A percentile compares a stretch with the other conserved stretches of the same genome.
Evolutionary conservation across 1,284 basidiomycete genomes (phyloP).

Genomic region (Trametes sp.): DNA sequence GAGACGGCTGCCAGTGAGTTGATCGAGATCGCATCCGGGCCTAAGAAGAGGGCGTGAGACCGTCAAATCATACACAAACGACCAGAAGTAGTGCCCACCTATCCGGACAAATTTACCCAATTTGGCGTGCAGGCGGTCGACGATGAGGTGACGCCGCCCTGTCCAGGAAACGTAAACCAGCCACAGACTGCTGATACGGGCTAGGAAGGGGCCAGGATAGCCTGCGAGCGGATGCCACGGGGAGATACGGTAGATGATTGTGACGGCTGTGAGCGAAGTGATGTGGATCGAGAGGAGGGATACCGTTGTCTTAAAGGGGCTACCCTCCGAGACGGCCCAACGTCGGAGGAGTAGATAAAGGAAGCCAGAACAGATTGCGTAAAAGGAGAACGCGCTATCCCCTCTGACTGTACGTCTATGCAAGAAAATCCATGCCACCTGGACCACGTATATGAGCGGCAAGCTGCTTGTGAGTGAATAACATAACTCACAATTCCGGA

Average conservation of each 20-base stretch:
- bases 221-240: constrained; percentile 35
- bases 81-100: constrained; percentile 1
- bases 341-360: background rate
- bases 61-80: background rate
- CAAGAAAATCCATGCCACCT: constrained; percentile 1
- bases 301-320: background rate
- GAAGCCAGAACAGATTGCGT: background rate
- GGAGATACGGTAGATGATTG: constrained; percentile 36
- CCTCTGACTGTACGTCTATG: constrained; percentile 3
- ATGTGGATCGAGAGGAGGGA: background rate
- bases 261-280: background rate
- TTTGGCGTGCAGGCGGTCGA: constrained; percentile 30
- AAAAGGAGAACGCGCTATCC: background rate
- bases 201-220: constrained; percentile 36
- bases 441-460: no score
- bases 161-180: constrained; percentile 17
- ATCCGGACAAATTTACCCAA: constrained; percentile 38
- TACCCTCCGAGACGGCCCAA: background rate
- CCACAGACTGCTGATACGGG: constrained; percentile 31
- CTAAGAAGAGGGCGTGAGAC: no score
- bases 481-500: no score
- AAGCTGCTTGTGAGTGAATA: no score
- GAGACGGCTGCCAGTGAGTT: background rate
- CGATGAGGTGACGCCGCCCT: constrained; percentile 34
- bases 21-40: constrained; percentile 7